Base-by-base conservation (phyloP, 2,329 filamentous ascomycete species). In the Aspergillus eucalypticola region DNA sequence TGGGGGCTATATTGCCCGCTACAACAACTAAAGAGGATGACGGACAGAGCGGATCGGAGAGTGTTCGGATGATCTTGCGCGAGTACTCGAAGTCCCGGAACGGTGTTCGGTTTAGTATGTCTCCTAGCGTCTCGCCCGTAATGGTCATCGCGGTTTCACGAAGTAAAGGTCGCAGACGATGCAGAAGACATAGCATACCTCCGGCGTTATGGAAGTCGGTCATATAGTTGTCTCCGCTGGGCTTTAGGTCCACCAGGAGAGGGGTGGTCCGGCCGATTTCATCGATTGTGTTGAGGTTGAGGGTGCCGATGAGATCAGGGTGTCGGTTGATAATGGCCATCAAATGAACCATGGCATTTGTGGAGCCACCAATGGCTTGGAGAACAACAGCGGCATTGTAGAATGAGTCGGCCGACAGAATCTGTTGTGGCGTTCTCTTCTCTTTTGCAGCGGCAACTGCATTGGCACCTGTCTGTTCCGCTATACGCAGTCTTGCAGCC, bases 321-420 rank as follows among this genome's bases (percentile, higher is more conserved):
- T 84, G 82, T 2, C 82, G 73, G 54, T 83, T 83, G 15, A 82
- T 81, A 23, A 85, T 78, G 10, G 83, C 83, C 48, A 80, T 76
- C 7, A 84, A 64, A 67, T 85, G 83, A n/a, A 85, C 83, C 0
- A 82, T 79, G 0, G 82, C 82, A 63, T 85, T 85, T 3, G 82
- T 84, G 32, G 79, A 82, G 7, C 83, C 83, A 15, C 83, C 83
- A 57, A 84, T 83, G 4, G 82, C 82, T 10, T 81, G 82, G 39
- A 83, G 81, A 10, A 79, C 79, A 0, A 79, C 81, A 46, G 84
- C 81, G 8, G 82, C 82, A 62, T 85, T 84, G 54, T 79, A 68
- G 60, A 81, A 82, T 1, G 81, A 82, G 55, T 81, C 79, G 27
- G 75, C 73, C 0, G 74, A 75, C 6, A 83, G 69, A 4, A 83